Base-by-base conservation (phyloP, 345 rosid species). In the Dipteronia sinensis region DNA sequence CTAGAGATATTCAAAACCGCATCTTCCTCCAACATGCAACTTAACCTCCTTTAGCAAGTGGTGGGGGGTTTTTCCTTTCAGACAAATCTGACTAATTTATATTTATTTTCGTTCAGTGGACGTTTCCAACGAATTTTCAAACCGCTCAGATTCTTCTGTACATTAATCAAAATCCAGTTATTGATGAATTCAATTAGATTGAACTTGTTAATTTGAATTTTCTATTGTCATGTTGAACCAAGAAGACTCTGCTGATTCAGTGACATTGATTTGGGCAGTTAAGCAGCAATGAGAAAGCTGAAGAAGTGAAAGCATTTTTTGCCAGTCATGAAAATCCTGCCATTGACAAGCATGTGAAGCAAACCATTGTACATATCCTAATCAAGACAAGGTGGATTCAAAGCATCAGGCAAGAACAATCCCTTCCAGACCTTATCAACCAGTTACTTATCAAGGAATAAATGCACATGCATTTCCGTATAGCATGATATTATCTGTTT, bases 331-430 rank as follows among this genome's bases (percentile, higher is more conserved):
- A 9, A 62, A 75, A 29, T 49, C 72, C 80, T 17, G 66, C 80
- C 55, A 77, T 87, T 13, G 83, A 82, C 40, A 86, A 42, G 85
- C 82, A 73, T 69, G 72, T 83, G 83, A 82, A 84, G 86, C 86
- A 80, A 63, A 85, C 86, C 79, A 81, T 83, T 59, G 86, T 87
- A 83, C 74, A 67, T 51, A 81, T 83, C 19, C 82, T 86, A 68
- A 72, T 86, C 83, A 86, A 85, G 65, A 90, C 87, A 34, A 82
- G 89, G 69, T 84, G 87, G 87, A 82, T 67, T 46, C 71, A 82
- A 66, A 82, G 66, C 85, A 80, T 82, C 71, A 82, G 80, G 82
- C 86, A 82, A 40, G 88, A 89, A 56, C 66, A 49, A 34, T 74
- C 78, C 27, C 82, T 84, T 77, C 67, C 77, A 9, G 78, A 80